Evolutionary conservation across 2,329 filamentous ascomycete genomes (phyloP).

Genomic region (Cordyceps tenuipes): DNA sequence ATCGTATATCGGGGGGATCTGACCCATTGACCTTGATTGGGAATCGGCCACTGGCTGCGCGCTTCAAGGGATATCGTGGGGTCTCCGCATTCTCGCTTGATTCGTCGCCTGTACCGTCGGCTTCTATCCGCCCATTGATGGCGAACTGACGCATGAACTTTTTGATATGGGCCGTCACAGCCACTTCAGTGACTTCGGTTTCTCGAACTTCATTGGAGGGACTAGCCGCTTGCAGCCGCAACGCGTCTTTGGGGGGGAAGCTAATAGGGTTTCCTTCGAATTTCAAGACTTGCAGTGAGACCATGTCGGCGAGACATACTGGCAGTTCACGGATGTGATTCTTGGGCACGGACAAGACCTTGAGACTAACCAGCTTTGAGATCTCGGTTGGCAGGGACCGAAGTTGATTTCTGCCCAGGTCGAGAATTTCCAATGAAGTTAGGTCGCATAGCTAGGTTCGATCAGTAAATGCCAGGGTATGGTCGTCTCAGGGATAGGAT

Average conservation of each 20-base stretch:
- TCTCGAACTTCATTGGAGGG: constrained; percentile 50
- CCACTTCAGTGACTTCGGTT: constrained; percentile 54
- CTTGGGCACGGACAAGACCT: constrained; percentile 79
- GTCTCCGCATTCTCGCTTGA: constrained; percentile 71
- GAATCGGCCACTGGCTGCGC: constrained; percentile 56
- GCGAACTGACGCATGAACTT: constrained; percentile 48
- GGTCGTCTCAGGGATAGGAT: constrained; percentile 1
- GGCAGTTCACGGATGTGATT: constrained; percentile 83
- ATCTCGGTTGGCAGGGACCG: constrained; percentile 70
- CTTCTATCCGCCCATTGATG: constrained; percentile 43
- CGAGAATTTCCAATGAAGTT: constrained; percentile 81
- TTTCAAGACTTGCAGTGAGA: constrained; percentile 79
- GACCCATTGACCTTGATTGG: constrained; percentile 66
- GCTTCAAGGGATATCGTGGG: constrained; percentile 59
- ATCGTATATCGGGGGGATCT: constrained; percentile 59
- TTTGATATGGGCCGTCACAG: constrained; percentile 53
- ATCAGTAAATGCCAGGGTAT: constrained; percentile 16
- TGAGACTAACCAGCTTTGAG: constrained; percentile 71
- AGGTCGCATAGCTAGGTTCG: constrained; percentile 68
- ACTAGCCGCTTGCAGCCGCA: constrained; percentile 50
- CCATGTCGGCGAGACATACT: constrained; percentile 79
- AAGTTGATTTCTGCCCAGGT: constrained; percentile 84
- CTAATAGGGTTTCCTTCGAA: constrained; percentile 79
- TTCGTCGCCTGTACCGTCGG: constrained; percentile 51
- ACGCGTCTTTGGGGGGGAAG: constrained; percentile 65